phyloP scores from a whole-genome alignment of 1,139 yeast species.

The Geotrichum australiense region DNA sequence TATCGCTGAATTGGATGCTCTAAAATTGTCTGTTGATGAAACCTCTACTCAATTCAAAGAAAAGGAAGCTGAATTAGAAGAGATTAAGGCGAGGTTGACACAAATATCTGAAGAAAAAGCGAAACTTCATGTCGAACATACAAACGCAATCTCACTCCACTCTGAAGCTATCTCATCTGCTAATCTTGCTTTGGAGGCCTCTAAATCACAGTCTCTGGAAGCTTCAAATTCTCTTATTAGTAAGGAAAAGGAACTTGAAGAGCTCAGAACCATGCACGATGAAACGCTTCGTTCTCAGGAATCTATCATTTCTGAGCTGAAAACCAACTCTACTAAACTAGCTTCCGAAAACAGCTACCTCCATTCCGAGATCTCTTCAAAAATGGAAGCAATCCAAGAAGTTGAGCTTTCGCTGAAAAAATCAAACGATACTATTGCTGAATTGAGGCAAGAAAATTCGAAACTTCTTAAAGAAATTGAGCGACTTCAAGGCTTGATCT shows the following conservation, averaged over 20 bases:
- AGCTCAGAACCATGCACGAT: conserved; percentile 6
- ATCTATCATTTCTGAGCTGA: not conserved
- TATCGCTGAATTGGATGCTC: conserved; percentile 4
- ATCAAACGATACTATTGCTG: not conserved
- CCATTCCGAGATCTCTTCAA: not conserved
- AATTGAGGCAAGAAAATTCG: not conserved
- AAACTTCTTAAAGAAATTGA: not conserved
- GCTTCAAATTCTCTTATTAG: conserved; percentile 1
- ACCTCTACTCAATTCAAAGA: conserved; percentile 11
- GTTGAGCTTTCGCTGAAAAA: not conserved
- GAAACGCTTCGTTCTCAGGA: conserved; percentile 8
- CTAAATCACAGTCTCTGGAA: conserved; percentile 6
- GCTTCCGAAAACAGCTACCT: not conserved
- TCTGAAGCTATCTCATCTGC: conserved; percentile 9
- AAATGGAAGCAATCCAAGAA: not conserved
- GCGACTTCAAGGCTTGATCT: not conserved
- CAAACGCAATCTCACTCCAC: conserved; percentile 6
- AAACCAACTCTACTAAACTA: not conserved
- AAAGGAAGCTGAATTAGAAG: conserved; percentile 3
- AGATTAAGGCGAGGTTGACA: conserved; percentile 1
- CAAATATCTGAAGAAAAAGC: conserved; percentile 14
- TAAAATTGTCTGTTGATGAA: conserved; percentile 4
- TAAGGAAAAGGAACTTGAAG: conserved; percentile 4
- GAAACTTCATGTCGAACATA: conserved; percentile 16
- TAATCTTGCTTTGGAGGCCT: conserved; percentile 5